These are phyloP conservation scores for Hericium erinaceus DNA, from an alignment of 768 basidiomycete genomes.

Conservation along the genomic window DNA sequence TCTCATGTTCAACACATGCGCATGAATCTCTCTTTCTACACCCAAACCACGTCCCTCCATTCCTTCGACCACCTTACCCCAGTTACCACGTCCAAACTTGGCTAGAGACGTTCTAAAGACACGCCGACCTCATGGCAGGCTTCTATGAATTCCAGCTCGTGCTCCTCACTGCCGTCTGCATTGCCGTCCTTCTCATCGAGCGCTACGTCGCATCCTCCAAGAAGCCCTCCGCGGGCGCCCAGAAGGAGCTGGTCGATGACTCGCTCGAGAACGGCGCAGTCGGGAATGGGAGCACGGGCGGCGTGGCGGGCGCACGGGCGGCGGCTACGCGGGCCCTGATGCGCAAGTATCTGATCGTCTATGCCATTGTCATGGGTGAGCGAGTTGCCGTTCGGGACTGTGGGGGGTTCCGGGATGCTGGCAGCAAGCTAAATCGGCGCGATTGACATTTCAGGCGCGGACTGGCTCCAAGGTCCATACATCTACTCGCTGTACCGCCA, in stretches of 20 bases:
- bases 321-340: conserved; percentile 7
- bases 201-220: conserved; percentile 13
- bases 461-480: conserved; percentile 78
- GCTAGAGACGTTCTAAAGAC: neutral
- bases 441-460: conserved; percentile 41
- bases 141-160: conserved; percentile 24
- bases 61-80: no score
- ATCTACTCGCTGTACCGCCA: conserved; percentile 67
- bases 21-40: no score
- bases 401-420: neutral
- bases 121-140: neutral
- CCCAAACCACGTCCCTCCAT: no score
- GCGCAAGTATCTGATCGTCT: conserved; percentile 14
- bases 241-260: conserved; percentile 3
- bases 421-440: neutral
- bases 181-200: conserved; percentile 13
- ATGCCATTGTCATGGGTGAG: conserved; percentile 10
- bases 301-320: neutral
- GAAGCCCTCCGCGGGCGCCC: neutral
- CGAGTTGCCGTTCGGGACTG: neutral
- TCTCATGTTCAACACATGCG: no score
- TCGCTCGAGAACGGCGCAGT: conserved; percentile 5
- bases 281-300: neutral
- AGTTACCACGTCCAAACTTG: no score
- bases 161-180: conserved; percentile 14